Evolutionary conservation across 2,329 filamentous ascomycete species (phyloP), one percentile per base, ranked within the genome.

Genomic region (Aspergillus proliferans): DNA sequence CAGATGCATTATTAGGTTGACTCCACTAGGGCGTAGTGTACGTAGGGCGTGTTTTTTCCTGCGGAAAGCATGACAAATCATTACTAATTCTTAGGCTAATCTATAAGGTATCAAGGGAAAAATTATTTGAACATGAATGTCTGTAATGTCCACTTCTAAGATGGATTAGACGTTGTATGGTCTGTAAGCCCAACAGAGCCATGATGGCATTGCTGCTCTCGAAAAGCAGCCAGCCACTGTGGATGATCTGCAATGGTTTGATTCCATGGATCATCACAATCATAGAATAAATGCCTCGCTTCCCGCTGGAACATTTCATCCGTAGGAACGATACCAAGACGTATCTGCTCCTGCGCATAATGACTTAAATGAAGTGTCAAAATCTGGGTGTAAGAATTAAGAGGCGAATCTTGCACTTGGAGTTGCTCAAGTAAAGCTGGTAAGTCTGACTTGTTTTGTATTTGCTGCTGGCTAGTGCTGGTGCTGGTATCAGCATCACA

Each of bases 221-320:
- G 48, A 21, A 56, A 56, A 10, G 38, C 36, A 40, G 51, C 18
- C 40, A 59, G 19, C 52, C 55, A 58, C 15, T 53, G 52, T 6
- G 15, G 42, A 39, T 58, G 51, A 48, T 58, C 57, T 0, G 52
- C 55, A 21, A 59, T 51, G 1, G 53, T 58, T 34, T 59, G 58
- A 33, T 63, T 57, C 58, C 58, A 63, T 15, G 45, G 45, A 22
- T 62, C 60, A 19, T 59, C 53, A 1, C 47, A 52, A 43, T 57
- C 58, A 43, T 55, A 62, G 9, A 59, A 46, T 18, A 61, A 48
- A 5, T 47, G 45, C 14, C 60, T 53, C 19, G 55, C 52, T 38
- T 63, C 58, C 3, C 53, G 46, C 46, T 62, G 60, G 19, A 63
- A 58, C 51, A 56, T 53, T 22, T 58, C 55, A 43, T 63, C 61